A percentile compares a stretch with the other conserved stretches of the same genome.
phyloP scores from a whole-genome alignment of 78 protist genomes.

The slime mould (Dictyostelium discoideum) region dicty_2.7 NC_007089.4:2097501-2098000 shows the following conservation, averaged over 20 bases:
- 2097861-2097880: background rate
- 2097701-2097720: constrained; percentile 38
- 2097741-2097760: constrained; percentile 54
- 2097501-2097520: constrained; percentile 20
- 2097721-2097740: constrained; percentile 79
- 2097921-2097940: constrained; percentile 22
- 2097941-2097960: constrained; percentile 45
- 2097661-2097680: constrained; percentile 60
- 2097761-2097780: constrained; percentile 68
- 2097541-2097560: background rate
- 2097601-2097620: background rate
- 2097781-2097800: constrained; percentile 27
- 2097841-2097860: constrained; percentile 36
- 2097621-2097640: constrained; percentile 10
- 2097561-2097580: background rate
- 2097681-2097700: constrained; percentile 65
- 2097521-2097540: constrained; percentile 39
- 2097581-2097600: background rate
- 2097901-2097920: constrained; percentile 10
- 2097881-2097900: constrained; percentile 31
- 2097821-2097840: constrained; percentile 71
- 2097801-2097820: constrained; percentile 68
- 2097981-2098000: constrained; percentile 61
- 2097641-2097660: constrained; percentile 65
- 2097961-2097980: constrained; percentile 39